Conservation (phyloP, 2,329 filamentous ascomycete species). For the Domatiomyces globalis region DNA sequence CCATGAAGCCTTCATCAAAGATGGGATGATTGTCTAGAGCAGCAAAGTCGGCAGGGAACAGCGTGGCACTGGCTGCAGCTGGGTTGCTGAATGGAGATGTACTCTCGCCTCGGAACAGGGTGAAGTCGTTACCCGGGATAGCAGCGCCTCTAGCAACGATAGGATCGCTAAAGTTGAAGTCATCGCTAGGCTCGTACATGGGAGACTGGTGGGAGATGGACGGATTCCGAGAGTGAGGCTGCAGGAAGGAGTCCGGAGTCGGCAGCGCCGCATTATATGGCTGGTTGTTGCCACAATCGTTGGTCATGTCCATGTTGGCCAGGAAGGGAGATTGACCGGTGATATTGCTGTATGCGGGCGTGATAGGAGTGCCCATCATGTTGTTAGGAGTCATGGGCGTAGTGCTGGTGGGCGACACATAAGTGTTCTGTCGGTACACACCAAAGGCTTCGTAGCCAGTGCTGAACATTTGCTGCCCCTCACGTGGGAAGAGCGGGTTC, state of each 20-base stretch:
- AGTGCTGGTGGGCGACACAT: conserved; percentile 9
- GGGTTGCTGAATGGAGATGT: conserved; percentile 15
- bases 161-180: background rate
- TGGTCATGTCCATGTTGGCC: conserved; percentile 8
- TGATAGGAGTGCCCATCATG: conserved; percentile 16
- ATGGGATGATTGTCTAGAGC: conserved; percentile 12
- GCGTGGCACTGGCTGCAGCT: conserved; percentile 13
- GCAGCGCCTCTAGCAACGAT: background rate
- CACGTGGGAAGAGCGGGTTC: conserved; percentile 13
- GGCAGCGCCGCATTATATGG: conserved; percentile 10
- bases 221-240: conserved; percentile 16
- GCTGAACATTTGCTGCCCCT: conserved; percentile 13
- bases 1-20: conserved; percentile 9
- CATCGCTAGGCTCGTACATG: conserved; percentile 3
- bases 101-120: conserved; percentile 10
- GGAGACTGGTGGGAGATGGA: conserved; percentile 16
- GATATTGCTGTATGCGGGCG: conserved; percentile 18
- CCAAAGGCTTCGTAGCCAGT: conserved; percentile 5
- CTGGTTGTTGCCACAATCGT: conserved; percentile 10
- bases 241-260: conserved; percentile 15
- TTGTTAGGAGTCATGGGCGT: conserved; percentile 9
- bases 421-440: conserved; percentile 8
- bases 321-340: conserved; percentile 15
- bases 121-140: conserved; percentile 9
- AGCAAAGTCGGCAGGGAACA: conserved; percentile 14